A percentile compares a stretch with the other conserved stretches of the same genome.
These are phyloP conservation scores for Arachis stenosperma DNA, from an alignment of 306 rosid species.

Conservation along the genomic window DNA sequence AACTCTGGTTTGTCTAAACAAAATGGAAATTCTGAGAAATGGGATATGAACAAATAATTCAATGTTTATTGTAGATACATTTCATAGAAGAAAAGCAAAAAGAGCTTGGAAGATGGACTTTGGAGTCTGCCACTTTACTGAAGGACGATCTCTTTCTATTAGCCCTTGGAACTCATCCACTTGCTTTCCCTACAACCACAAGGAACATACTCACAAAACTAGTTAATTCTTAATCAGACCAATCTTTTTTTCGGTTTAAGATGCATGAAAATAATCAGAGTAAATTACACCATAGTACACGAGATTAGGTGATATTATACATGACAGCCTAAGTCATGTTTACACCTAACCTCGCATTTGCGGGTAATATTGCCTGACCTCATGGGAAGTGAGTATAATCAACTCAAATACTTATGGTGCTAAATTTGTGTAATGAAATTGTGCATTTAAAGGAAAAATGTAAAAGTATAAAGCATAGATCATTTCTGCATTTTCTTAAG, in stretches of 20 bases:
- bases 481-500: not conserved
- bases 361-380: too few relatives aligned
- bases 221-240: not conserved
- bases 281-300: too few relatives aligned
- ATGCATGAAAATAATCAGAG: not conserved
- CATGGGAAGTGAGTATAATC: too few relatives aligned
- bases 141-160: conserved; percentile 43
- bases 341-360: too few relatives aligned
- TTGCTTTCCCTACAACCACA: conserved; percentile 60
- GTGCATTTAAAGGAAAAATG: conserved; percentile 19
- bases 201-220: conserved; percentile 1
- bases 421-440: not conserved
- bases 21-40: conserved; percentile 8
- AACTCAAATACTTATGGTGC: too few relatives aligned
- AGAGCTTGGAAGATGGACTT: conserved; percentile 83
- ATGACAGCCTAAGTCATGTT: too few relatives aligned
- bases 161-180: conserved; percentile 56
- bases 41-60: conserved; percentile 39
- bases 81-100: conserved; percentile 84
- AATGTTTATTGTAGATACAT: conserved; percentile 39
- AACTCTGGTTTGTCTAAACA: conserved; percentile 35
- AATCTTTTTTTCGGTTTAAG: not conserved
- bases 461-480: conserved; percentile 3
- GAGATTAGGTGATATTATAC: too few relatives aligned
- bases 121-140: conserved; percentile 57